Evolutionary conservation across 352 stramenopile species (phyloP).

Genomic region (Globisporangium okanoganense): DNA sequence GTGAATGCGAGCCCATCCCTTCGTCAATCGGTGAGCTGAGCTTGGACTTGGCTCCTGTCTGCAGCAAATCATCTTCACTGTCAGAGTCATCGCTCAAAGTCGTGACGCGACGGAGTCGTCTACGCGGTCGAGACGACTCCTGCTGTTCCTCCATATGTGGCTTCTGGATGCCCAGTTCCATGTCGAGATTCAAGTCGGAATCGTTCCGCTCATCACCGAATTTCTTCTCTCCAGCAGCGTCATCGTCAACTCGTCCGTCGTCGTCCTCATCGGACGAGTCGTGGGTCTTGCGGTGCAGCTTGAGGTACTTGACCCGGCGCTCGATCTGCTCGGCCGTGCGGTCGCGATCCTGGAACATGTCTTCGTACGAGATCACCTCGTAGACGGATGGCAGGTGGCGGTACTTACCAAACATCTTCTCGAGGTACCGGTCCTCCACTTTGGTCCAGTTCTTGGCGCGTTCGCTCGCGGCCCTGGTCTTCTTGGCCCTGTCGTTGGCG

Average conservation of each 20-base stretch:
- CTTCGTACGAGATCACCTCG: slow-evolving; percentile 87
- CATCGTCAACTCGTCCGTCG: slow-evolving; percentile 14
- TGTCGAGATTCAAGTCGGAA: slow-evolving; percentile 16
- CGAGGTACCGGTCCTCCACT: slow-evolving; percentile 76
- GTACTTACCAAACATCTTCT: slow-evolving; percentile 77
- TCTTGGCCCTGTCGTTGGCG: not conserved
- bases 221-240: slow-evolving; percentile 1
- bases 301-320: slow-evolving; percentile 78
- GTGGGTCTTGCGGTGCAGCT: slow-evolving; percentile 67
- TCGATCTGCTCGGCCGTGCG: slow-evolving; percentile 83
- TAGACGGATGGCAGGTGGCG: slow-evolving; percentile 80
- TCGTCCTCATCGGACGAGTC: slow-evolving; percentile 61
- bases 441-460: slow-evolving; percentile 80
- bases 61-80: slow-evolving; percentile 43
- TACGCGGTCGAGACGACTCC: slow-evolving; percentile 31
- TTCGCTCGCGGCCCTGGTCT: slow-evolving; percentile 32
- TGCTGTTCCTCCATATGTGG: slow-evolving; percentile 12
- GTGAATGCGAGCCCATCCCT: not conserved
- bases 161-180: slow-evolving; percentile 7
- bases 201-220: slow-evolving; percentile 12
- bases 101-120: slow-evolving; percentile 42
- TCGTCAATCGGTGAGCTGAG: not conserved
- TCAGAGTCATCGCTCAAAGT: slow-evolving; percentile 33
- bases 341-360: slow-evolving; percentile 88
- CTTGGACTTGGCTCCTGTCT: not conserved